phyloP scores from a whole-genome alignment of 768 basidiomycete species.

The Mycena venus region DNA sequence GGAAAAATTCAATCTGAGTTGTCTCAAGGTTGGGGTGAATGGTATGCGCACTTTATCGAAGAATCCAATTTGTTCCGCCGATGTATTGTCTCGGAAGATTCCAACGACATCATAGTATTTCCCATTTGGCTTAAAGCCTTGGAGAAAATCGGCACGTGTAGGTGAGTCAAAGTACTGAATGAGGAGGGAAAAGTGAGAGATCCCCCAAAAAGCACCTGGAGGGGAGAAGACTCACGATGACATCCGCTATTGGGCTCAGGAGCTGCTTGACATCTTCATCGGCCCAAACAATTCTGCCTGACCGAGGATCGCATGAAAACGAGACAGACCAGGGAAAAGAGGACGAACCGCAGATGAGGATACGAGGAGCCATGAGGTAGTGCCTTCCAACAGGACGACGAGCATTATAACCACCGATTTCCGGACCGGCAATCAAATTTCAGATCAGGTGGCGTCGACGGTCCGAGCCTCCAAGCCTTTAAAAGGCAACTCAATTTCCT shows the following conservation, averaged over 20 bases:
- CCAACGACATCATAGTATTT: slow-evolving; percentile 82
- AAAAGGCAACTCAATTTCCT: slow-evolving; percentile 20
- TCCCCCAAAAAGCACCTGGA: slow-evolving; percentile 9
- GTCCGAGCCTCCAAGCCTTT: slow-evolving; percentile 7
- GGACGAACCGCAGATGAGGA: slow-evolving; percentile 46
- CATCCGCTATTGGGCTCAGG: slow-evolving; percentile 76
- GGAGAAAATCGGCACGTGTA: slow-evolving; percentile 77
- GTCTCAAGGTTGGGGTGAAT: slow-evolving; percentile 43
- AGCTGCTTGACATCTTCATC: slow-evolving; percentile 78
- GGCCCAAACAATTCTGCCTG: slow-evolving; percentile 86
- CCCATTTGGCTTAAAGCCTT: slow-evolving; percentile 71
- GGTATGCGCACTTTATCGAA: slow-evolving; percentile 77
- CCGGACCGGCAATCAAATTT: slow-evolving; percentile 13
- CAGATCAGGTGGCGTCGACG: slow-evolving; percentile 4
- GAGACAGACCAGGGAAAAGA: not conserved
- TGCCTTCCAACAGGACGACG: not conserved
- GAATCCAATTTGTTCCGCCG: slow-evolving; percentile 73
- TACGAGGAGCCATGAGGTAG: slow-evolving; percentile 41
- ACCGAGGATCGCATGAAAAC: not conserved
- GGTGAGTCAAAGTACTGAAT: slow-evolving; percentile 68
- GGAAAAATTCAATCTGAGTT: slow-evolving; percentile 74
- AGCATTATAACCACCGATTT: slow-evolving; percentile 1
- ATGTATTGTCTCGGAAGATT: slow-evolving; percentile 84
- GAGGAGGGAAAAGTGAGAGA: slow-evolving; percentile 46
- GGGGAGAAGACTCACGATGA: slow-evolving; percentile 70